Conservation (phyloP, 192 early-diverging fungal genomes). For the Mortierella claussenii region DNA sequence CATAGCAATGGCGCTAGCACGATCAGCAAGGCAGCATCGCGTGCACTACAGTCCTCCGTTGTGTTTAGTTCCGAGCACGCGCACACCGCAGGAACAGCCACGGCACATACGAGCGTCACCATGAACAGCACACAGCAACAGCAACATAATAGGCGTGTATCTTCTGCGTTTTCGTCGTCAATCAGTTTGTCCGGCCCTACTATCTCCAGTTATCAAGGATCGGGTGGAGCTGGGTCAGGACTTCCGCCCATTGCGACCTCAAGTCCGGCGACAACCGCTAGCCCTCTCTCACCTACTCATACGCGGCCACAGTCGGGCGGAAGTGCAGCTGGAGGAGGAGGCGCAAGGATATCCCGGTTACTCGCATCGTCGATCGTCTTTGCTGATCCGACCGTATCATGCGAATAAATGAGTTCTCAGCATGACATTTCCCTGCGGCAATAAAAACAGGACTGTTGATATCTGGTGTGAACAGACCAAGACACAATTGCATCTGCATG, state of each 20-base stretch:
- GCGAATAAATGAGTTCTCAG: neutral
- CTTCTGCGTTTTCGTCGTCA: slow-evolving; percentile 40
- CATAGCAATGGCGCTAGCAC: neutral
- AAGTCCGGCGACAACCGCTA: neutral
- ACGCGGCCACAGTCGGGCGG: neutral
- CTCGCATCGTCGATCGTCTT: slow-evolving; percentile 38
- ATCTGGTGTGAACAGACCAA: too few species aligned
- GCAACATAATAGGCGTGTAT: slow-evolving; percentile 9
- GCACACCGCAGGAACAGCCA: neutral
- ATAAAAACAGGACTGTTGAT: too few species aligned
- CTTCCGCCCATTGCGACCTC: neutral
- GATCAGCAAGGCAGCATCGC: neutral
- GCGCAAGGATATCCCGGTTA: slow-evolving; percentile 29
- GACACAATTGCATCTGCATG: too few species aligned
- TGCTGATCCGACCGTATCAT: slow-evolving; percentile 22
- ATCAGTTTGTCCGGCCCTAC: slow-evolving; percentile 17
- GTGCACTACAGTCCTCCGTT: slow-evolving; percentile 23
- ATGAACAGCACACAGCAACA: neutral
- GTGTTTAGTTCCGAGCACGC: slow-evolving; percentile 7
- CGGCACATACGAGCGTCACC: neutral
- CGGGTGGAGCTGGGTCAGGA: neutral
- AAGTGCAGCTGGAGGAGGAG: neutral
- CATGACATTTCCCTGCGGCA: too few species aligned
- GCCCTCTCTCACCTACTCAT: neutral
- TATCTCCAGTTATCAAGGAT: neutral